Evolutionary conservation across 805 yeast genomes (phyloP), one percentile per base, ranked within the genome.

Genomic region (Candida railenensis): DNA sequence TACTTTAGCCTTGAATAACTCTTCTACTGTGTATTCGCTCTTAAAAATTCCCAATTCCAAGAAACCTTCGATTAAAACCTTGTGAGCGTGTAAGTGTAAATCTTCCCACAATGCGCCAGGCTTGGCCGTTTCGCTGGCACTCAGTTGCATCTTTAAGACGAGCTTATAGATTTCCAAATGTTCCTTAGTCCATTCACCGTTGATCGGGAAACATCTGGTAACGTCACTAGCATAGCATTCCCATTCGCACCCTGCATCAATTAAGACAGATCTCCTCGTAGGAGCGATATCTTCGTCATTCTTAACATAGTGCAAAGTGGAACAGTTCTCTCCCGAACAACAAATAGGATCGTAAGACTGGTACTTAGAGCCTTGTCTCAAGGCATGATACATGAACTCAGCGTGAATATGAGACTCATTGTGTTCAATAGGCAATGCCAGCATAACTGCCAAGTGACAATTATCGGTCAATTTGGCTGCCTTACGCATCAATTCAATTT

Each of bases 221-320:
- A 94, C 97, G 63, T 92, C 99, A 38, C 89, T 76, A 2, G 97
- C 91, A 65, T 92, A 92, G 63, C 89, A 83, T 53, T 81, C 80
- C 97, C 97, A 92, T 67, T 92, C 98, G 2, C 97, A 96, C 46
- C 99, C 99, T 7, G 98, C 97, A 69, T 92, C 99, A 45, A 92
- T 84, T 50, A 92, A 76, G 11, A 92, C 77, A 4, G 91, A 77
- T 40, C 78, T 81, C 57, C 81, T 83, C 3, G 75, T 69, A 43
- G 81, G 85, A 5, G 51, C 49, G 14, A 65, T 56, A 3, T 65
- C 71, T 19, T 63, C 73, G 57, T 90, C 94, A 59, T 92, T 92
- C 58, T 83, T 84, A 16, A 87, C 83, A 60, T 91, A 92, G 64
- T 92, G 99, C 49, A 92, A 76, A 2, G 97, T 89, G 14, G 96